phyloP scores from a whole-genome alignment of 345 rosid species.

The Firmiana major region DNA sequence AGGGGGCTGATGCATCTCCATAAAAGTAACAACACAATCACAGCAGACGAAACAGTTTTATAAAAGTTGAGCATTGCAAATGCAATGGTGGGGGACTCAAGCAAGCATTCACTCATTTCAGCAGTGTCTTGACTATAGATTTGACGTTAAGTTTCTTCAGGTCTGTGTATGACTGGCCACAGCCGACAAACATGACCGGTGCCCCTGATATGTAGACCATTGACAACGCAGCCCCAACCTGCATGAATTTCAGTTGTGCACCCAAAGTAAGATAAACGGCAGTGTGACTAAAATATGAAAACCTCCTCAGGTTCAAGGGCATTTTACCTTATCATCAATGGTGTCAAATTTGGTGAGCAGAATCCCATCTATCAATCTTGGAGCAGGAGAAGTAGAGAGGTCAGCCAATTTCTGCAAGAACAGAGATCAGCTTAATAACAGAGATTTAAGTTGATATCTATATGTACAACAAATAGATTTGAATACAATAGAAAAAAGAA shows the following conservation, averaged over 20 bases:
- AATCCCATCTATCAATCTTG: constrained; percentile 87
- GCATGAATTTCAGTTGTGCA: constrained; percentile 8
- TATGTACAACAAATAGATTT: background rate
- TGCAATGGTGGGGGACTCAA: background rate
- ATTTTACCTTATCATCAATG: constrained; percentile 83
- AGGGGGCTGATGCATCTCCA: constrained; percentile 33
- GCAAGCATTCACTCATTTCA: constrained; percentile 48
- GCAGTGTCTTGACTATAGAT: constrained; percentile 85
- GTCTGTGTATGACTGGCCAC: constrained; percentile 95
- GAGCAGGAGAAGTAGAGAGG: constrained; percentile 66
- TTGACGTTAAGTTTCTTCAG: constrained; percentile 90
- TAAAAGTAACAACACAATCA: background rate
- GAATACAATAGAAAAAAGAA: background rate
- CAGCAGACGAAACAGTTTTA: constrained; percentile 7
- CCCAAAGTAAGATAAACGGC: background rate
- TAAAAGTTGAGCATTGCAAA: constrained; percentile 19
- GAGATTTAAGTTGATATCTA: background rate
- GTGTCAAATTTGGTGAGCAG: constrained; percentile 95
- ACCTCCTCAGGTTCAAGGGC: background rate
- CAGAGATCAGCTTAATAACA: background rate
- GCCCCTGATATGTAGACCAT: constrained; percentile 96
- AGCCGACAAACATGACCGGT: constrained; percentile 97
- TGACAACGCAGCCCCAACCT: constrained; percentile 98
- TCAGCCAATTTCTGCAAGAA: constrained; percentile 74
- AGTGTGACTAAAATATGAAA: background rate